Conservation (phyloP, 345 rosid genomes). For the Trapa bicornis region DNA sequence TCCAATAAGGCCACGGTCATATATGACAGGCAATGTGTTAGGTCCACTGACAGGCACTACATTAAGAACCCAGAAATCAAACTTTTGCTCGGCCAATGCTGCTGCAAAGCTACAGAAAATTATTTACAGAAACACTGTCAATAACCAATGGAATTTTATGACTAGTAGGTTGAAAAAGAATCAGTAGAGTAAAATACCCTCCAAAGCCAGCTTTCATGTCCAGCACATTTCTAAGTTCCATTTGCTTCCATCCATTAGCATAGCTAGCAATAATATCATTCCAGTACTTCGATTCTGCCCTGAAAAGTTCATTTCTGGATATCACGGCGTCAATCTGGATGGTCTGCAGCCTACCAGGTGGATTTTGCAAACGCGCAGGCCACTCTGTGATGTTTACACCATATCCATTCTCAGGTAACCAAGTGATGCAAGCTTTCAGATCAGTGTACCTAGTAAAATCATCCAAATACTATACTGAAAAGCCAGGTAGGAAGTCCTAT, state of each 20-base stretch:
- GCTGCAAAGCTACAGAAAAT: slow-evolving; percentile 56
- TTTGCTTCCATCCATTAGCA: slow-evolving; percentile 70
- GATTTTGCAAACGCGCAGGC: slow-evolving; percentile 74
- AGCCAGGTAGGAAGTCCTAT: background rate
- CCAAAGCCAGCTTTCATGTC: slow-evolving; percentile 98
- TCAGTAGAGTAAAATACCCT: slow-evolving; percentile 40
- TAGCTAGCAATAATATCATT: slow-evolving; percentile 61
- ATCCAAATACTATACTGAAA: background rate
- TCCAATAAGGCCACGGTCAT: slow-evolving; percentile 91
- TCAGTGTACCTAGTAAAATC: slow-evolving; percentile 51
- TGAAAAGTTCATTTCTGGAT: slow-evolving; percentile 79
- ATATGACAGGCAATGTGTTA: slow-evolving; percentile 87
- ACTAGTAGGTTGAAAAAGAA: background rate
- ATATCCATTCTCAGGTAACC: slow-evolving; percentile 72
- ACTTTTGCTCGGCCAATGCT: slow-evolving; percentile 51
- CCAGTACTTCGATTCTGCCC: slow-evolving; percentile 91
- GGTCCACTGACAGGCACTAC: slow-evolving; percentile 86
- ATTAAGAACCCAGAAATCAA: slow-evolving; percentile 86
- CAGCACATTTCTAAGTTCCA: slow-evolving; percentile 81
- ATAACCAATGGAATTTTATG: background rate
- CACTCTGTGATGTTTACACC: slow-evolving; percentile 61
- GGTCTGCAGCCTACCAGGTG: slow-evolving; percentile 90
- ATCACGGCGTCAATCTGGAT: slow-evolving; percentile 71
- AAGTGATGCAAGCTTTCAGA: slow-evolving; percentile 77
- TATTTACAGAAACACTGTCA: slow-evolving; percentile 10